Evolutionary conservation across 1,139 yeast species (phyloP).

Genomic region (Debaryomycetaceae sp.): DNA sequence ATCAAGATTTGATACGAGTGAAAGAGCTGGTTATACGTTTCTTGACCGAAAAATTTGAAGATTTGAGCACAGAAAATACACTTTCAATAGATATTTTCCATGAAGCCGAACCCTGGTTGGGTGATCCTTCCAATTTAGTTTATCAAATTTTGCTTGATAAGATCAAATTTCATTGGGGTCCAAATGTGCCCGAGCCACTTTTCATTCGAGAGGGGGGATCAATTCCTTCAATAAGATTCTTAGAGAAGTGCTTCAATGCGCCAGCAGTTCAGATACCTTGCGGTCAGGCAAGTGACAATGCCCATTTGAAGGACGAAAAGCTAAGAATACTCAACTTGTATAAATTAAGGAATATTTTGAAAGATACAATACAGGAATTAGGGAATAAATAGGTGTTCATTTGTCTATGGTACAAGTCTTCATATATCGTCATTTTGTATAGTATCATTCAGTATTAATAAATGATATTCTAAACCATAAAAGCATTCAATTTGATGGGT

Average conservation of each 20-base stretch:
- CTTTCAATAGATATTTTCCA: slow-evolving; percentile 61
- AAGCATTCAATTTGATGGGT: slow-evolving; percentile 27
- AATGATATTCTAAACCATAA: slow-evolving; percentile 15
- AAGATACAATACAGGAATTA: slow-evolving; percentile 47
- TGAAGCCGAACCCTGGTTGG: slow-evolving; percentile 96
- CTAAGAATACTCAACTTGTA: slow-evolving; percentile 73
- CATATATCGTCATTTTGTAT: slow-evolving; percentile 1
- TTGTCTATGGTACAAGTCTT: not conserved
- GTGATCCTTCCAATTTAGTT: slow-evolving; percentile 73
- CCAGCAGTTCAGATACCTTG: slow-evolving; percentile 96
- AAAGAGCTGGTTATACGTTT: slow-evolving; percentile 47
- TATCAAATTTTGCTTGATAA: slow-evolving; percentile 63
- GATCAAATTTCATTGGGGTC: slow-evolving; percentile 59
- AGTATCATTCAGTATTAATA: not conserved
- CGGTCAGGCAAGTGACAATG: slow-evolving; percentile 93
- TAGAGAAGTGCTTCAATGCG: slow-evolving; percentile 79
- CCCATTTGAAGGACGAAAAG: slow-evolving; percentile 87
- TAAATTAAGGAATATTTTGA: slow-evolving; percentile 65
- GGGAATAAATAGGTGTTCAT: slow-evolving; percentile 14
- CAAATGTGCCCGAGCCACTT: slow-evolving; percentile 60
- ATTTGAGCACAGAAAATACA: slow-evolving; percentile 56
- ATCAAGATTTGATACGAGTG: slow-evolving; percentile 62
- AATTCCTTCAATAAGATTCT: slow-evolving; percentile 81
- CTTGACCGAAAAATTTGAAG: slow-evolving; percentile 30
- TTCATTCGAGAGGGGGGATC: slow-evolving; percentile 96